Percentiles rank a stretch among this genome's conserved stretches.
These are phyloP conservation scores for Herpetomonas muscarum DNA, from an alignment of 208 protist species.

Conservation along the genomic window DNA sequence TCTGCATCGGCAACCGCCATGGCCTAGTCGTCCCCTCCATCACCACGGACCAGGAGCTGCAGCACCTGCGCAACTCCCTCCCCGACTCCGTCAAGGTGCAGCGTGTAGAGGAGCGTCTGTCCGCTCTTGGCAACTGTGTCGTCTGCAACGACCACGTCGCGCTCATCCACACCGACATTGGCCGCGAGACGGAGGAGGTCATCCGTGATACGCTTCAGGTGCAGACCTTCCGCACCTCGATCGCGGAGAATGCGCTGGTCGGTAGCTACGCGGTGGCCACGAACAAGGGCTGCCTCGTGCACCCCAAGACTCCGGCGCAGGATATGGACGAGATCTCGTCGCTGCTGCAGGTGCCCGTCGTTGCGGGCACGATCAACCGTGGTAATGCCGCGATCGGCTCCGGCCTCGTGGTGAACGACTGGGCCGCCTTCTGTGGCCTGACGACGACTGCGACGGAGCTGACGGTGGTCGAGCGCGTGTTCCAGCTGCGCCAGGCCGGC, in stretches of 20 bases:
- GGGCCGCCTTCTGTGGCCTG: conserved; percentile 97
- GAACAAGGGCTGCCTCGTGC: conserved; percentile 98
- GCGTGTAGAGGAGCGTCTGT: conserved; percentile 98
- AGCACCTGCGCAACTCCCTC: conserved; percentile 99
- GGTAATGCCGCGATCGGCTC: conserved; percentile 93
- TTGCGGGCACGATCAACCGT: conserved; percentile 99
- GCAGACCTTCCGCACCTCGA: conserved; percentile 98
- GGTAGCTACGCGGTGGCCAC: conserved; percentile 97
- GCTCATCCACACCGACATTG: conserved; percentile 99
- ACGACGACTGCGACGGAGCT: conserved; percentile 99
- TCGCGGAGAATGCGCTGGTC: conserved; percentile 98
- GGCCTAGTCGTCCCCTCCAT: conserved; percentile 98
- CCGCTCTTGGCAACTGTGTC: conserved; percentile 99
- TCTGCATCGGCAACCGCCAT: conserved; percentile 97
- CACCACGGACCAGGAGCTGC: conserved; percentile 99
- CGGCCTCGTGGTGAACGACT: conserved; percentile 99
- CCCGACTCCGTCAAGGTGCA: conserved; percentile 97
- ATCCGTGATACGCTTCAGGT: conserved; percentile 98
- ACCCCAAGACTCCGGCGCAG: conserved; percentile 93
- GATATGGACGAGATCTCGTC: conserved; percentile 99
- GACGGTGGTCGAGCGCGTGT: conserved; percentile 98
- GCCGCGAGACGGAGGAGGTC: conserved; percentile 99
- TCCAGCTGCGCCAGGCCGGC: conserved; percentile 93
- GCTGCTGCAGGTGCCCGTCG: conserved; percentile 98
- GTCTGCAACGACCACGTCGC: conserved; percentile 99